phyloP scores from a whole-genome alignment of 2,329 filamentous ascomycete genomes.

The Aureobasidium mangrovei region DNA sequence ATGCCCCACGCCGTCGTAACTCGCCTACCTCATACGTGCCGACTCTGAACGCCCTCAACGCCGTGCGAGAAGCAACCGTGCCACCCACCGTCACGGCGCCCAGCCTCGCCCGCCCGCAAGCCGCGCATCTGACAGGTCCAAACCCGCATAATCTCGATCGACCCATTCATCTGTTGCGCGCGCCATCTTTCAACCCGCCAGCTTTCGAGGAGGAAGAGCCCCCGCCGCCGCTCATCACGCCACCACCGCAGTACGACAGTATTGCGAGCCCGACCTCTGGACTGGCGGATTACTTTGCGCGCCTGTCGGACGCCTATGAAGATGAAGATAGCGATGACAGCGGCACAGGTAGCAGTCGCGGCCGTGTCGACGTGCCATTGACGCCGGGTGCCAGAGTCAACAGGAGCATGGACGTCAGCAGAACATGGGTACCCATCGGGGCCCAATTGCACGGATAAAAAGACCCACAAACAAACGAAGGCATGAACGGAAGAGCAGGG shows the following conservation, averaged over 20 bases:
- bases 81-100: slow-evolving; percentile 29
- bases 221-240: slow-evolving; percentile 65
- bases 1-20: slow-evolving; percentile 46
- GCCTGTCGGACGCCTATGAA: slow-evolving; percentile 56
- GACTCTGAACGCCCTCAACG: slow-evolving; percentile 49
- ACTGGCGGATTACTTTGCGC: slow-evolving; percentile 78
- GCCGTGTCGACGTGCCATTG: slow-evolving; percentile 49
- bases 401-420: slow-evolving; percentile 55
- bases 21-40: slow-evolving; percentile 45
- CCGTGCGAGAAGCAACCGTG: slow-evolving; percentile 22
- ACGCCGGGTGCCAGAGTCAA: slow-evolving; percentile 55
- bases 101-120: slow-evolving; percentile 43
- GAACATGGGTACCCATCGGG: slow-evolving; percentile 38
- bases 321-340: slow-evolving; percentile 49
- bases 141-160: slow-evolving; percentile 45
- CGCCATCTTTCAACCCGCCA: slow-evolving; percentile 80
- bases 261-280: slow-evolving; percentile 64
- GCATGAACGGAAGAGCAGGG: not conserved
- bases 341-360: slow-evolving; percentile 16
- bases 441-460: not conserved
- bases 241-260: slow-evolving; percentile 74
- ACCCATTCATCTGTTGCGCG: slow-evolving; percentile 75
- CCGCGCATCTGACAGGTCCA: slow-evolving; percentile 35
- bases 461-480: not conserved
- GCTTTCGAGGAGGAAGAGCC: slow-evolving; percentile 75